Conservation (phyloP, 2,329 filamentous ascomycete genomes). For the Ramichloridium luteum region DNA sequence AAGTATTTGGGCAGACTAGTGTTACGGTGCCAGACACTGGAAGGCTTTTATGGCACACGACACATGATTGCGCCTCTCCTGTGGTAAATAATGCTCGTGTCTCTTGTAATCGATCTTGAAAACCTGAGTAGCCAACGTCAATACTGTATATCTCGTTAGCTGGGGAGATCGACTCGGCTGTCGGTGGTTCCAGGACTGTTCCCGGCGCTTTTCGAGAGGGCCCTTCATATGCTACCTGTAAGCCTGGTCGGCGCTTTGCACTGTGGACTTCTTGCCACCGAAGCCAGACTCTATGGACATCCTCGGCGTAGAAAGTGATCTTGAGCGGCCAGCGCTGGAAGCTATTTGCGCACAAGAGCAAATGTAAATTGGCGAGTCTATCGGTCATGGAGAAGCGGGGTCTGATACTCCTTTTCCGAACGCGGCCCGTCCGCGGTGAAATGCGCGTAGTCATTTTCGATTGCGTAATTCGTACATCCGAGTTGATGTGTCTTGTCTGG, state of each 20-base stretch:
- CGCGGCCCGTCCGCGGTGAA: conserved; percentile 29
- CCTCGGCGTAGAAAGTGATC: conserved; percentile 63
- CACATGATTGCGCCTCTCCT: conserved; percentile 30
- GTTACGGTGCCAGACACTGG: conserved; percentile 29
- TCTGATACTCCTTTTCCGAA: conserved; percentile 39
- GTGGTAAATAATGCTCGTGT: conserved; percentile 31
- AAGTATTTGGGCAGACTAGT: conserved; percentile 39
- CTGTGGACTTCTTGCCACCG: no score
- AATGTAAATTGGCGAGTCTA: conserved; percentile 66
- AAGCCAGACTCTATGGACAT: conserved; percentile 61
- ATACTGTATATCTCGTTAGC: no score
- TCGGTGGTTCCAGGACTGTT: conserved; percentile 14
- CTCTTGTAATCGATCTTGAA: conserved; percentile 42
- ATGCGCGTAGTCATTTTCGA: conserved; percentile 26
- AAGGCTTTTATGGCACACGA: conserved; percentile 36
- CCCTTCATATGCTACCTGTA: conserved; percentile 32
- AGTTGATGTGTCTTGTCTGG: conserved; percentile 63
- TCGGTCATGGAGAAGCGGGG: conserved; percentile 52
- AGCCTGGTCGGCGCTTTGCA: conserved; percentile 35
- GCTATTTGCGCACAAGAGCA: conserved; percentile 65
- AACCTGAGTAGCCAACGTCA: conserved; percentile 40
- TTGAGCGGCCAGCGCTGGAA: conserved; percentile 75
- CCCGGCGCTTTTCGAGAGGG: conserved; percentile 4
- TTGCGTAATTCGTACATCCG: conserved; percentile 46
- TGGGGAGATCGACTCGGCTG: no score